These are phyloP conservation scores for Pseudozyma sp. DNA, from an alignment of 1,284 basidiomycete genomes.

Conservation along the genomic window DNA sequence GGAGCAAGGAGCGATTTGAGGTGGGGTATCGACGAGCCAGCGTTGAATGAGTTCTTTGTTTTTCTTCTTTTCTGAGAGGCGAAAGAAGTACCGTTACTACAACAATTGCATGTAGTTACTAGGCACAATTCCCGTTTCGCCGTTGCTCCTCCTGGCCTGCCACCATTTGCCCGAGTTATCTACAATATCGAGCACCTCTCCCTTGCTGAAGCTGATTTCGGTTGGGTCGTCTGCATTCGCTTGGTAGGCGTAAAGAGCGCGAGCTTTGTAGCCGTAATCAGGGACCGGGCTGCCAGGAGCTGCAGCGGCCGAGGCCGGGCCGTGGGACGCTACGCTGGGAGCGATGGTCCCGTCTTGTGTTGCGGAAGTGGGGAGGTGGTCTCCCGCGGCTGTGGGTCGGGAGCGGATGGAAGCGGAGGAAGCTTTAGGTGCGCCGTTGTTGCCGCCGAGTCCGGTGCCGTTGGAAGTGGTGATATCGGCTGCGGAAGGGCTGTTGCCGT, in stretches of 20 bases:
- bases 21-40: no score
- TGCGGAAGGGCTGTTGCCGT: slow-evolving; percentile 60
- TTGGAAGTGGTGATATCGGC: slow-evolving; percentile 58
- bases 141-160: slow-evolving; percentile 88
- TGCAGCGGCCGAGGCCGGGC: slow-evolving; percentile 8
- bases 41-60: no score
- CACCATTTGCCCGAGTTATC: slow-evolving; percentile 83
- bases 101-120: slow-evolving; percentile 68
- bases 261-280: slow-evolving; percentile 76
- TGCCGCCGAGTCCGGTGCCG: slow-evolving; percentile 32
- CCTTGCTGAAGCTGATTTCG: slow-evolving; percentile 93
- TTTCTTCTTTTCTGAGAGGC: no score
- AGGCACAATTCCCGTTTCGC: slow-evolving; percentile 77
- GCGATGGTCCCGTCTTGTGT: slow-evolving; percentile 19
- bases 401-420: slow-evolving; percentile 41
- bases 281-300: slow-evolving; percentile 25
- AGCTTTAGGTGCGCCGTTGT: slow-evolving; percentile 22
- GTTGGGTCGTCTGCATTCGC: slow-evolving; percentile 94
- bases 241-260: slow-evolving; percentile 88
- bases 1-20: no score
- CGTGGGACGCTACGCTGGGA: slow-evolving; percentile 38
- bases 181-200: slow-evolving; percentile 91
- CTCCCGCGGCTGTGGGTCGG: slow-evolving; percentile 20
- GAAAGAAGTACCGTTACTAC: neutral
- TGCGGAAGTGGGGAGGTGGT: slow-evolving; percentile 2